A percentile compares a stretch with the other conserved stretches of the same genome.
These are phyloP conservation scores for Centaurea solstitialis DNA, from an alignment of 129 eudicot genomes.

Conservation along the genomic window DNA sequence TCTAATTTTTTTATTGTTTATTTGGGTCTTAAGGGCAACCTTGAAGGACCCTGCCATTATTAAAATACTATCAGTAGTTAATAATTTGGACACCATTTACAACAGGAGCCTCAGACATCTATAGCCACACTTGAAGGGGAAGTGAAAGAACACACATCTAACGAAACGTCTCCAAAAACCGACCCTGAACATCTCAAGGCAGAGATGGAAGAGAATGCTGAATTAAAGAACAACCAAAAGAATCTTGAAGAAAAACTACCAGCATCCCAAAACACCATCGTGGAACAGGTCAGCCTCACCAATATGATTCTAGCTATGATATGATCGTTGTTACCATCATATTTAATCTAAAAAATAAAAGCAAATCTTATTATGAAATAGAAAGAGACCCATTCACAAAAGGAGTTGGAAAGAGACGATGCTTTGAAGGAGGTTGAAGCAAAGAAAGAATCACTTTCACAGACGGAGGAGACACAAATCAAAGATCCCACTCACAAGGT, in stretches of 20 bases:
- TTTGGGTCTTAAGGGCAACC: too few relatives aligned
- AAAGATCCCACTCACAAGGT: conserved; percentile 63
- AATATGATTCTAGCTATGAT: neutral
- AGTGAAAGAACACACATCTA: conserved; percentile 59
- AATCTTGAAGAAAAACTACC: conserved; percentile 63
- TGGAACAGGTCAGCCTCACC: conserved; percentile 41
- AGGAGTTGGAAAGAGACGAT: conserved; percentile 61
- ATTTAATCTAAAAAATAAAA: neutral
- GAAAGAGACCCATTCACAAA: conserved; percentile 51
- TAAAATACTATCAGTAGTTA: conserved; percentile 36
- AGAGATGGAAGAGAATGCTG: conserved; percentile 48
- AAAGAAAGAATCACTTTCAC: conserved; percentile 46
- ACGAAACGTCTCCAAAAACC: conserved; percentile 48
- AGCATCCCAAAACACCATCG: conserved; percentile 42
- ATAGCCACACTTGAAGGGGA: conserved; percentile 68
- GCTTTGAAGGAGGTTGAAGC: conserved; percentile 69
- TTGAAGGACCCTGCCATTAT: neutral
- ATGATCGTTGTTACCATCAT: neutral
- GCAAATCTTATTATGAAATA: conserved; percentile 17
- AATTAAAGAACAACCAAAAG: conserved; percentile 45
- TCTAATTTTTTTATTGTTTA: too few relatives aligned
- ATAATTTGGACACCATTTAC: too few relatives aligned
- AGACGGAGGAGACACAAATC: conserved; percentile 50
- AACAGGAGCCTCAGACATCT: conserved; percentile 58
- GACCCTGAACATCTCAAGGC: conserved; percentile 56